A percentile compares a stretch with the other conserved stretches of the same genome.
These are phyloP conservation scores for Ascochyta koolunga DNA, from an alignment of 2,329 filamentous ascomycete species.

Conservation along the genomic window DNA sequence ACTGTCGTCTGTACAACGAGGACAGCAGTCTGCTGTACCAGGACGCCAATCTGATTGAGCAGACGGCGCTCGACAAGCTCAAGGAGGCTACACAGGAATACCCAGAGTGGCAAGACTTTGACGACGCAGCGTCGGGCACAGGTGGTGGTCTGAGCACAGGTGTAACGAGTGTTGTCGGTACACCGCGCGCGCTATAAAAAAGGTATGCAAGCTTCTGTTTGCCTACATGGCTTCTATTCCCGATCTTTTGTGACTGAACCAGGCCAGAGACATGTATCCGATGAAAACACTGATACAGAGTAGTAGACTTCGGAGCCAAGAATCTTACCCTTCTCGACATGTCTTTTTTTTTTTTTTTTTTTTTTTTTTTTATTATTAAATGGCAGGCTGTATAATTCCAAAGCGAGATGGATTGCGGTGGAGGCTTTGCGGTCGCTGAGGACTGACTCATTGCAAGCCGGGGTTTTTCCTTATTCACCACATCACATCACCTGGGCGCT, in stretches of 20 bases:
- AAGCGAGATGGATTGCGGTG: no score
- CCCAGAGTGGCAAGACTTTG: constrained; percentile 64
- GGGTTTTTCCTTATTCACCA: constrained; percentile 9
- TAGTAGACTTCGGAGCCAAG: not conserved
- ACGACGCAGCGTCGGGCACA: constrained; percentile 56
- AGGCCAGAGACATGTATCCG: not conserved
- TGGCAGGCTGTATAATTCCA: not conserved
- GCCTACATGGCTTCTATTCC: no score
- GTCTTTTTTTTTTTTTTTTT: constrained; percentile 21
- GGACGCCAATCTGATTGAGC: constrained; percentile 89
- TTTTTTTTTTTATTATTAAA: not conserved
- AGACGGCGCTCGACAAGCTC: constrained; percentile 59
- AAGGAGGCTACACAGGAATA: constrained; percentile 60
- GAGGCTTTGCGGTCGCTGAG: no score
- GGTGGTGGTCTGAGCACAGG: constrained; percentile 56
- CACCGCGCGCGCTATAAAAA: constrained; percentile 33
- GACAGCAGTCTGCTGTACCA: constrained; percentile 90
- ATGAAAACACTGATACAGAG: not conserved
- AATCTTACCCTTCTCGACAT: constrained; percentile 27
- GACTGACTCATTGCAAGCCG: constrained; percentile 8
- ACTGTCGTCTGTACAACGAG: constrained; percentile 96
- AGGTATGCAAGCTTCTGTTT: not conserved
- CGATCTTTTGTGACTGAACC: not conserved
- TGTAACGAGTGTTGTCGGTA: constrained; percentile 41
- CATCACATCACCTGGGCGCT: not conserved